Percentiles rank a stretch among this genome's conserved stretches.
These are phyloP conservation scores for Eimeria necatrix DNA, from an alignment of 169 alveolate species.

Conservation along the genomic window DNA sequence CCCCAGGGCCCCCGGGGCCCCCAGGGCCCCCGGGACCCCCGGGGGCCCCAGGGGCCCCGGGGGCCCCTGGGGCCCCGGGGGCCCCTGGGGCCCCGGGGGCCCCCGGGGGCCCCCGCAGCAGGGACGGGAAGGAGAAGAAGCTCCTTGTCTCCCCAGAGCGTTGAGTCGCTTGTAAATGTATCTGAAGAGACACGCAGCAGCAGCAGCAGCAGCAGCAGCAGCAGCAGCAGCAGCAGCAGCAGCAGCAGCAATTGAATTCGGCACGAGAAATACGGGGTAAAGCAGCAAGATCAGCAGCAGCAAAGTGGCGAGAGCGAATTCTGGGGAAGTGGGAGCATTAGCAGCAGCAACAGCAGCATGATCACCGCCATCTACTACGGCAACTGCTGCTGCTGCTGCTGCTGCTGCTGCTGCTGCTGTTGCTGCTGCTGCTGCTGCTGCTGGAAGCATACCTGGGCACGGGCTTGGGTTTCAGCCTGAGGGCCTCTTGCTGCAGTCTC, in stretches of 20 bases:
- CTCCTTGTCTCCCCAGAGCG: background rate
- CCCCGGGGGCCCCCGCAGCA: slow-evolving; percentile 28
- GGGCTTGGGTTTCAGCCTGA: slow-evolving; percentile 4
- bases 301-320: too few relatives aligned
- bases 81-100: too few relatives aligned
- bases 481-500: background rate
- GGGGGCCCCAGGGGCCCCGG: too few relatives aligned
- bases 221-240: background rate
- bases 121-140: background rate
- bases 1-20: too few relatives aligned
- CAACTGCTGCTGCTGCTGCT: too few relatives aligned
- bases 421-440: background rate
- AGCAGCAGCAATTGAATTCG: background rate
- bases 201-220: background rate
- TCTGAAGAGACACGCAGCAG: too few relatives aligned
- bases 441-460: background rate
- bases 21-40: background rate
- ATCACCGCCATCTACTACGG: background rate
- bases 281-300: too few relatives aligned
- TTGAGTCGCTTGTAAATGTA: background rate
- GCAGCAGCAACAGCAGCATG: background rate
- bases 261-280: too few relatives aligned
- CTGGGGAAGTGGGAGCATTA: too few relatives aligned
- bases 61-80: slow-evolving; percentile 26
- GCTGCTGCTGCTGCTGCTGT: too few relatives aligned